Conservation (phyloP, 805 yeast species). For the Kodamaea laetipori region DNA sequence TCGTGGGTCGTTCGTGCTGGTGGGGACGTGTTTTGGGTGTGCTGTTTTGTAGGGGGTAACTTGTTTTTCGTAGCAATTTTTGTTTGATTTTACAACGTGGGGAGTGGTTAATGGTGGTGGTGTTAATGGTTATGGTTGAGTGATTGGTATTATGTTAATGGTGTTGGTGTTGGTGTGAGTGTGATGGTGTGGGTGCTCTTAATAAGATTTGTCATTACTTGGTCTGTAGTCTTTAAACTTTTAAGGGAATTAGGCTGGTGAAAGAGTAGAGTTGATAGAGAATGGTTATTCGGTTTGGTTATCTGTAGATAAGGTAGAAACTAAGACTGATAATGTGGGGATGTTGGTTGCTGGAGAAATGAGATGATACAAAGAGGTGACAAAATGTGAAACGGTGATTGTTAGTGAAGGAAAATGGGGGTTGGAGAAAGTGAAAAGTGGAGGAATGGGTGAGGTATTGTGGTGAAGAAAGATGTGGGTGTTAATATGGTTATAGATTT, state of each 20-base stretch:
- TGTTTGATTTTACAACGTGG: not conserved
- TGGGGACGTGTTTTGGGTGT: not conserved
- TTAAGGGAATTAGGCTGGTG: too few relatives aligned
- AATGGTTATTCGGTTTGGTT: too few relatives aligned
- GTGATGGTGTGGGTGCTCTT: too few relatives aligned
- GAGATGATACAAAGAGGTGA: conserved; percentile 4
- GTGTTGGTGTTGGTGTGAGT: too few relatives aligned
- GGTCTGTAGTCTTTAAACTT: too few relatives aligned
- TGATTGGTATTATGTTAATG: too few relatives aligned
- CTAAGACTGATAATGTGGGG: too few relatives aligned
- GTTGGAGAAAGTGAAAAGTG: not conserved
- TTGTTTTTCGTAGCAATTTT: conserved; percentile 6
- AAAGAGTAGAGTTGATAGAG: too few relatives aligned
- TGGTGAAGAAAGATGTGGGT: not conserved
- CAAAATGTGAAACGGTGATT: not conserved
- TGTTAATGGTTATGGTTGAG: not conserved
- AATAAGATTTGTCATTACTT: too few relatives aligned
- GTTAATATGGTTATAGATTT: too few relatives aligned
- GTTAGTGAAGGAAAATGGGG: not conserved
- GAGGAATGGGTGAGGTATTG: not conserved
- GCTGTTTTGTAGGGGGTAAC: conserved; percentile 1
- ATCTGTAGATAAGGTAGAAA: not conserved
- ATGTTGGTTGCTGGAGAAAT: conserved; percentile 7
- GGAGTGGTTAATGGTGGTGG: not conserved
- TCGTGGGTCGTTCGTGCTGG: not conserved